Conservation (phyloP, 352 stramenopile genomes). For the Phytopythium boreale region DNA sequence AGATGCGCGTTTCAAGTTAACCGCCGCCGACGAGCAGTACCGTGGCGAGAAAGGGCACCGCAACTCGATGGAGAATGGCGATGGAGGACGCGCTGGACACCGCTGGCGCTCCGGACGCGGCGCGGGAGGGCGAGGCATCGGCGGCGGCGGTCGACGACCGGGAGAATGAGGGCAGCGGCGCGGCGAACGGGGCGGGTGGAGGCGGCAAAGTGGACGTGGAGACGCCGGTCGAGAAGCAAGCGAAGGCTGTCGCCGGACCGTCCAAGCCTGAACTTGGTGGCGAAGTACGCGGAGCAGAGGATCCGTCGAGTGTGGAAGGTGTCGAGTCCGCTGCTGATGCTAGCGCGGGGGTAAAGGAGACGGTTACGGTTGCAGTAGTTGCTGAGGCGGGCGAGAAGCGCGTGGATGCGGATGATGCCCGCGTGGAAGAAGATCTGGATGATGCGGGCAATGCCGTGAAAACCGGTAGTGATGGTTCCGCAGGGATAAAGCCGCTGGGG, state of each 20-base stretch:
- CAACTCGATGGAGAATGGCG: constrained; percentile 6
- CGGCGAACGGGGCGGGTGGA: not conserved
- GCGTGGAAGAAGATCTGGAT: not conserved
- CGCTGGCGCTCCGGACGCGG: constrained; percentile 1
- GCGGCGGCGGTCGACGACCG: not conserved
- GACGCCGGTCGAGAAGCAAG: not conserved
- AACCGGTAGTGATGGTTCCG: not conserved
- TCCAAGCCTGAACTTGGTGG: not conserved
- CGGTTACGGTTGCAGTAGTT: not conserved
- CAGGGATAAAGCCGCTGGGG: not conserved
- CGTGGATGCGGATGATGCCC: not conserved
- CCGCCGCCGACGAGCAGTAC: no score
- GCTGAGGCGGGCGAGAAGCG: no score
- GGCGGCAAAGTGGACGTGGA: not conserved
- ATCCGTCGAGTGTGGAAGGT: not conserved
- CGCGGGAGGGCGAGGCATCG: not conserved
- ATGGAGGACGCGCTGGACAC: not conserved
- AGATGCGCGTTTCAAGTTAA: no score
- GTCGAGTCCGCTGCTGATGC: not conserved
- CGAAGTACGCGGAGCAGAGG: not conserved
- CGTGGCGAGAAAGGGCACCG: constrained; percentile 1
- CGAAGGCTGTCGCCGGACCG: not conserved
- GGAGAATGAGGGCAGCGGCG: not conserved
- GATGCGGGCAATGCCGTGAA: not conserved
- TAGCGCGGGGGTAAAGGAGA: not conserved